Percentiles rank a stretch among this genome's conserved stretches.
Evolutionary conservation across 2,329 filamentous ascomycete genomes (phyloP).

Genomic region (Fusarium solani-melongenae): DNA sequence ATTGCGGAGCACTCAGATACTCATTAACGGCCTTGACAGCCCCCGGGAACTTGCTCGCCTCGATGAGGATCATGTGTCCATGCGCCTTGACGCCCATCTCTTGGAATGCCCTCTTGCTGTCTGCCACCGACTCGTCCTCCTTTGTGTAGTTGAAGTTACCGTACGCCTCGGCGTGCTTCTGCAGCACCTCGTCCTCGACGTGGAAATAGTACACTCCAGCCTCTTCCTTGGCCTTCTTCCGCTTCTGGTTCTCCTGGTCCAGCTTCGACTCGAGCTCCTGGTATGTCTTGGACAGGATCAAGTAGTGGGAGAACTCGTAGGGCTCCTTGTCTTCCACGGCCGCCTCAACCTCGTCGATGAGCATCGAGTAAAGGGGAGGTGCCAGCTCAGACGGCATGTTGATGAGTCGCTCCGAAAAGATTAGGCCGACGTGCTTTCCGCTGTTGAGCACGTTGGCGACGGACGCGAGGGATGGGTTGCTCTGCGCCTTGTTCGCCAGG

Average conservation of each 20-base stretch:
- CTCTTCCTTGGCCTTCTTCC: conserved; percentile 73
- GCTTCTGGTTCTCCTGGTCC: conserved; percentile 69
- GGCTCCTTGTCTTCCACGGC: conserved; percentile 92
- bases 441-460: conserved; percentile 66
- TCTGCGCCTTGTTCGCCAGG: conserved; percentile 66
- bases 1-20: conserved; percentile 72
- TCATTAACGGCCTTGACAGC: conserved; percentile 81
- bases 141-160: conserved; percentile 83
- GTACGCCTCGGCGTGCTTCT: conserved; percentile 77
- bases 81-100: conserved; percentile 88
- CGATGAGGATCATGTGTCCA: conserved; percentile 88
- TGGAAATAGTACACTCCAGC: conserved; percentile 88
- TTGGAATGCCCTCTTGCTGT: conserved; percentile 94
- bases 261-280: conserved; percentile 85
- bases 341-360: conserved; percentile 89
- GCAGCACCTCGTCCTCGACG: conserved; percentile 90
- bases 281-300: conserved; percentile 93
- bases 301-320: conserved; percentile 92
- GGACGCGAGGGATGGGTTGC: conserved; percentile 65
- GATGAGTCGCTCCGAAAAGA: conserved; percentile 93
- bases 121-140: conserved; percentile 82
- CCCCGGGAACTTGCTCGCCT: conserved; percentile 78
- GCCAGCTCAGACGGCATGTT: conserved; percentile 96
- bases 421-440: conserved; percentile 77
- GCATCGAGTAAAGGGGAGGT: conserved; percentile 94